A percentile compares a stretch with the other conserved stretches of the same genome.
phyloP scores from a whole-genome alignment of 257 asterid species.

The Hygrophila difformis region DNA sequence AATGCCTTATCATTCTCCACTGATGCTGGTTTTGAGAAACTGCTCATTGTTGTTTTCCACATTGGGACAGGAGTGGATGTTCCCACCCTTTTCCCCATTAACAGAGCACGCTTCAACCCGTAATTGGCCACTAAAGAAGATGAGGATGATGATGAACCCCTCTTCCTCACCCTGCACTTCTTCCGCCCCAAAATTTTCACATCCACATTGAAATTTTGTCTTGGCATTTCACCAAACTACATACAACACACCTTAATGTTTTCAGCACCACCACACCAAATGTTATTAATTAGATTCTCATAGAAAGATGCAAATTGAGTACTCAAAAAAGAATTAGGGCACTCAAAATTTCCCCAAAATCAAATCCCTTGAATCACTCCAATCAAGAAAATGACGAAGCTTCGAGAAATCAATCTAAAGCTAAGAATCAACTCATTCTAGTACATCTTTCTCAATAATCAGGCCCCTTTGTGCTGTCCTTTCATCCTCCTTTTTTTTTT shows the following conservation, averaged over 20 bases:
- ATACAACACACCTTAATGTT: neutral
- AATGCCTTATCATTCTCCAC: slow-evolving; percentile 35
- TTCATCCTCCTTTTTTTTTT: slow-evolving; percentile 13
- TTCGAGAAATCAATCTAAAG: slow-evolving; percentile 29
- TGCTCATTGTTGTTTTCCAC: slow-evolving; percentile 57
- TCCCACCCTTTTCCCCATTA: slow-evolving; percentile 74
- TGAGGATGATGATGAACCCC: slow-evolving; percentile 74
- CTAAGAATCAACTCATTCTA: slow-evolving; percentile 7
- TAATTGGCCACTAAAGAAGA: slow-evolving; percentile 58
- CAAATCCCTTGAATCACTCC: slow-evolving; percentile 33
- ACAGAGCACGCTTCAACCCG: slow-evolving; percentile 61
- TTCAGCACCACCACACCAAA: neutral
- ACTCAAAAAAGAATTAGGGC: neutral
- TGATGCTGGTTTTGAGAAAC: slow-evolving; percentile 49
- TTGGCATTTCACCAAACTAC: slow-evolving; percentile 36
- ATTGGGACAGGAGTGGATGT: slow-evolving; percentile 73
- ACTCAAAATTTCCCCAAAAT: neutral
- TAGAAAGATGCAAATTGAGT: neutral
- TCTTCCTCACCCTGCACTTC: slow-evolving; percentile 75
- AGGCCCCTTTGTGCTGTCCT: slow-evolving; percentile 17
- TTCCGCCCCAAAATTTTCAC: slow-evolving; percentile 49
- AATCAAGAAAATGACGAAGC: slow-evolving; percentile 12
- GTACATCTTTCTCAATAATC: slow-evolving; percentile 7
- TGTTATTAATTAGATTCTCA: no score
- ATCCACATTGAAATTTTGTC: slow-evolving; percentile 53